phyloP scores from a whole-genome alignment of 176 grass and related monocot genomes.

The Carex parvula region DNA sequence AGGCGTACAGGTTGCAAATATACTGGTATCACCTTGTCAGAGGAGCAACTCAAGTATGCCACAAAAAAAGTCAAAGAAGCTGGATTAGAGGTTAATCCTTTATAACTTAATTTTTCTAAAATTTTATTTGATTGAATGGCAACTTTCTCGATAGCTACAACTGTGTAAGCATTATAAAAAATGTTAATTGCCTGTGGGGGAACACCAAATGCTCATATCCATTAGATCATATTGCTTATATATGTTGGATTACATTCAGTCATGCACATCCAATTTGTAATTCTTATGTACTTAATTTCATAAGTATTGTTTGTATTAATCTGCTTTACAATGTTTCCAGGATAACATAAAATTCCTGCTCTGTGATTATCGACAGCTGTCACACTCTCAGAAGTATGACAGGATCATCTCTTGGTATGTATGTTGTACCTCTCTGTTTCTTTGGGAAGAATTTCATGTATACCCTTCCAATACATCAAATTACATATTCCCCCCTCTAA shows the following conservation, averaged over 20 bases:
- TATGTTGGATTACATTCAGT: background rate
- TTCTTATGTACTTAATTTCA: background rate
- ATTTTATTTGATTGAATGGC: background rate
- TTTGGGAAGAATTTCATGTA: no score
- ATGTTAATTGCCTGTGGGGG: background rate
- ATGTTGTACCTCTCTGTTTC: background rate
- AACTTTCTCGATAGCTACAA: background rate
- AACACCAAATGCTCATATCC: background rate
- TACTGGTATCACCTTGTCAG: conserved; percentile 83
- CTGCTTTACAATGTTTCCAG: conserved; percentile 30
- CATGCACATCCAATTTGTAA: conserved; percentile 5
- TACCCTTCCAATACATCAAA: no score
- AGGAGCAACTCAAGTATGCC: conserved; percentile 65
- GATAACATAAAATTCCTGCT: conserved; percentile 63
- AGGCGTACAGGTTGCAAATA: conserved; percentile 85
- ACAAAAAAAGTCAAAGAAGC: conserved; percentile 66
- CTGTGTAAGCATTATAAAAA: background rate
- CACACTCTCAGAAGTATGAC: conserved; percentile 45
- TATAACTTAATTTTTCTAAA: background rate
- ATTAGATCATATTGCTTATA: background rate
- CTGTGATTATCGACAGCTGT: conserved; percentile 78
- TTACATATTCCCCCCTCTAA: no score
- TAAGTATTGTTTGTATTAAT: conserved; percentile 1
- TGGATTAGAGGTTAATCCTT: conserved; percentile 52
- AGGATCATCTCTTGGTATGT: conserved; percentile 83